Conservation (phyloP, 176 grass and related monocot genomes). For the Ananas comosus region DNA sequence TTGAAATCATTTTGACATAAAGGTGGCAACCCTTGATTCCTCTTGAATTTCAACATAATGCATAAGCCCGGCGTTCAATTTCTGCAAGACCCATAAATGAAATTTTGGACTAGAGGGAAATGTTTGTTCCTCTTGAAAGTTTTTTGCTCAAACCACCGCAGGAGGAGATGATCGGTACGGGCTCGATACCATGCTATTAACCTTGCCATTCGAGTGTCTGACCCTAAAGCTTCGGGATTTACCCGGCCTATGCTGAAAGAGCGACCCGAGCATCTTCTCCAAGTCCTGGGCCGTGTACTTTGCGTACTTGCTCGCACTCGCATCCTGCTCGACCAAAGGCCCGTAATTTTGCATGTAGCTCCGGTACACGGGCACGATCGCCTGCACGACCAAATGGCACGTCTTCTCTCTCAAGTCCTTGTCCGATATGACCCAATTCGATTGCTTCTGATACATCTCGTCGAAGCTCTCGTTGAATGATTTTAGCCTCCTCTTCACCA, state of each 20-base stretch:
- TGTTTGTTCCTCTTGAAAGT: neutral
- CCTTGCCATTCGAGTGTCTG: conserved; percentile 52
- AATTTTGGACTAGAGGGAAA: neutral
- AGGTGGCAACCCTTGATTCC: neutral
- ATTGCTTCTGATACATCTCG: conserved; percentile 75
- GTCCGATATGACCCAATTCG: conserved; percentile 71
- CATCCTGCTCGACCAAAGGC: conserved; percentile 83
- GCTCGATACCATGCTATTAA: conserved; percentile 29
- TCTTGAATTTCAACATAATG: neutral
- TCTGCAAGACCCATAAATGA: neutral
- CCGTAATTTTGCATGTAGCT: conserved; percentile 98
- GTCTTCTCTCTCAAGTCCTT: conserved; percentile 65
- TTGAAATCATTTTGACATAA: neutral
- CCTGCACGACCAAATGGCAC: conserved; percentile 58
- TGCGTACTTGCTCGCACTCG: conserved; percentile 55
- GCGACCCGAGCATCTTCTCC: conserved; percentile 65
- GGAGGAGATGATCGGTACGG: conserved; percentile 60
- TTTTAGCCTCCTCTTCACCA: conserved; percentile 86
- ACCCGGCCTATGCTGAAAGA: conserved; percentile 43
- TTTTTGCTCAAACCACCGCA: conserved; percentile 12
- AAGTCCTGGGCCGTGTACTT: conserved; percentile 70
- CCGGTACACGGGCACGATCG: conserved; percentile 72
- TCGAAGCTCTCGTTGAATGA: conserved; percentile 77
- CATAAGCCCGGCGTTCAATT: neutral
- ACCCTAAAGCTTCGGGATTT: conserved; percentile 69